phyloP scores from a whole-genome alignment of 768 basidiomycete genomes.

The Russula abietina region DNA sequence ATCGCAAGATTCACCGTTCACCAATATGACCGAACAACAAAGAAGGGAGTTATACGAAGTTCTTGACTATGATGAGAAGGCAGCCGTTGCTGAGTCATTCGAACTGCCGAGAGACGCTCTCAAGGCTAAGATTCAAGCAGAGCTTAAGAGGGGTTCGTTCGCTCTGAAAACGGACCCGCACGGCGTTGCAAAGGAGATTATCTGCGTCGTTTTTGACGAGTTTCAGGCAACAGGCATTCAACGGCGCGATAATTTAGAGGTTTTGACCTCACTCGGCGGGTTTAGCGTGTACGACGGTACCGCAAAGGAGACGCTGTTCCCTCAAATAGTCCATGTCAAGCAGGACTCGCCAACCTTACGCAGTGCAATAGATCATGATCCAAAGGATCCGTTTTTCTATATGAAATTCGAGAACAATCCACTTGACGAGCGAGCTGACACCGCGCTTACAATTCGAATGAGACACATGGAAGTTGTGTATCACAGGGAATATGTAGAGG shows the following conservation, averaged over 20 bases:
- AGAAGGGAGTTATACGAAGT: slow-evolving; percentile 83
- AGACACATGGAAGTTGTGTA: slow-evolving; percentile 97
- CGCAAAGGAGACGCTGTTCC: slow-evolving; percentile 68
- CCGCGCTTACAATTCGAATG: slow-evolving; percentile 81
- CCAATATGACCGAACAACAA: slow-evolving; percentile 84
- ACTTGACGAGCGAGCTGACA: slow-evolving; percentile 87
- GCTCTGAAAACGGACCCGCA: slow-evolving; percentile 73
- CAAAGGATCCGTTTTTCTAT: slow-evolving; percentile 69
- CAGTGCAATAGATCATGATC: slow-evolving; percentile 21
- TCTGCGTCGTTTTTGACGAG: slow-evolving; percentile 81
- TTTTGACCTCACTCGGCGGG: slow-evolving; percentile 75
- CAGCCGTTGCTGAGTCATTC: slow-evolving; percentile 61
- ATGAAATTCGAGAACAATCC: slow-evolving; percentile 91
- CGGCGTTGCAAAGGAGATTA: slow-evolving; percentile 56
- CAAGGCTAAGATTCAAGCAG: slow-evolving; percentile 65
- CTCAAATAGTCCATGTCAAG: slow-evolving; percentile 83
- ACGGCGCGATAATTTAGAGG: slow-evolving; percentile 81
- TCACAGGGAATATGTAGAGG: slow-evolving; percentile 89
- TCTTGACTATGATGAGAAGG: slow-evolving; percentile 88
- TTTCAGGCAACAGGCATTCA: slow-evolving; percentile 83
- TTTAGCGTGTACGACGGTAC: slow-evolving; percentile 93
- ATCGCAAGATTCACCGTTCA: slow-evolving; percentile 51
- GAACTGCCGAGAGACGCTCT: slow-evolving; percentile 74
- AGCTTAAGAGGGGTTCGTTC: slow-evolving; percentile 84
- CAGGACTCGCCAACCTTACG: slow-evolving; percentile 12